Evolutionary conservation across 1,284 basidiomycete genomes (phyloP).

Genomic region (Earliella scabrosa): DNA sequence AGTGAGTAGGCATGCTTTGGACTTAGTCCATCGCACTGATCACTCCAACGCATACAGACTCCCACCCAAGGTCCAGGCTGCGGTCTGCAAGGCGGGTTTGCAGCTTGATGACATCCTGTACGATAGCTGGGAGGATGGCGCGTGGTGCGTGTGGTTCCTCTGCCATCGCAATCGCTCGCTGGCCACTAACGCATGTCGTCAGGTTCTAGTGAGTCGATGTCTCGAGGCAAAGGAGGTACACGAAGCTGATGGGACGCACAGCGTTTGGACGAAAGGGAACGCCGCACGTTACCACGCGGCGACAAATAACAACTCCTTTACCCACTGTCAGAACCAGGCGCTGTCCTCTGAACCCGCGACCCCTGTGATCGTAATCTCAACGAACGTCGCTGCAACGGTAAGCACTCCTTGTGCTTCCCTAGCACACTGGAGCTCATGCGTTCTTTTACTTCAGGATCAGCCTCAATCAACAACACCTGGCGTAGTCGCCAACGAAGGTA

Average conservation of each 20-base stretch:
- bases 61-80: not conserved
- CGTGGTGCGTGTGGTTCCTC: not conserved
- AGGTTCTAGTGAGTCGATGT: slow-evolving; percentile 6
- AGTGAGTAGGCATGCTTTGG: not conserved
- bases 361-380: not conserved
- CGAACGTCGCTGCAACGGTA: not conserved
- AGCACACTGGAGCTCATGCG: no score
- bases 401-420: not conserved
- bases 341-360: not conserved
- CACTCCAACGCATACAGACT: not conserved
- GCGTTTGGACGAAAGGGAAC: not conserved
- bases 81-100: not conserved
- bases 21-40: no score
- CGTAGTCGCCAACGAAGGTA: not conserved
- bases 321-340: not conserved
- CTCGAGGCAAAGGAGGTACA: not conserved
- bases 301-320: not conserved
- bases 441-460: no score
- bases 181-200: not conserved
- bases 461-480: not conserved
- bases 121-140: slow-evolving; percentile 1
- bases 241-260: not conserved
- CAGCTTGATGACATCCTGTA: not conserved
- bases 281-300: not conserved
- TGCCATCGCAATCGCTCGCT: no score